Evolutionary conservation across 768 basidiomycete genomes (phyloP).

Genomic region (Russula ochroleuca): DNA sequence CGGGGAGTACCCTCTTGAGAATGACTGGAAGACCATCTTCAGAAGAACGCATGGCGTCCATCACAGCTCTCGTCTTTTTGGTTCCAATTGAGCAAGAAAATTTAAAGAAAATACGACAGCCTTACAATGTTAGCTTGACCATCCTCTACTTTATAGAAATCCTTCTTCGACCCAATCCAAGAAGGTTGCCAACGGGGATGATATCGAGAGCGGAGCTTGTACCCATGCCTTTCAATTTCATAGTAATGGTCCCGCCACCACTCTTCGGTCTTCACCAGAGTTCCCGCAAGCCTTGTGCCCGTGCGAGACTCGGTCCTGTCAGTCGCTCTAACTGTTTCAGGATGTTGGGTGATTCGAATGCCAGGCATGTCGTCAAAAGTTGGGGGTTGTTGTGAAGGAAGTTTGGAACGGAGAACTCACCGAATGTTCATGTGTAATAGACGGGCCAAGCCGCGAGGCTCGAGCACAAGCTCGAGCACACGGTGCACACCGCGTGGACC

Average conservation of each 20-base stretch:
- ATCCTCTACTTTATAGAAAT: constrained; percentile 16
- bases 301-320: too few relatives aligned
- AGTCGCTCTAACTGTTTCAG: too few relatives aligned
- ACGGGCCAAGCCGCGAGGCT: too few relatives aligned
- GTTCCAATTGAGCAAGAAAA: background rate
- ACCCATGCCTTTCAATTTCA: constrained; percentile 9
- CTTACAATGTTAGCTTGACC: constrained; percentile 21
- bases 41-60: constrained; percentile 12
- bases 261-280: constrained; percentile 15
- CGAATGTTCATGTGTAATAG: background rate
- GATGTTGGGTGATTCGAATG: background rate
- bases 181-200: constrained; percentile 17
- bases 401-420: background rate
- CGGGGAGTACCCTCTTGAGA: constrained; percentile 12
- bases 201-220: constrained; percentile 24
- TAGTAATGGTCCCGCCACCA: constrained; percentile 19
- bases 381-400: background rate
- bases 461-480: too few relatives aligned
- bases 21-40: constrained; percentile 17
- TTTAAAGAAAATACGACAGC: background rate
- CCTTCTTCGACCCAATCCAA: constrained; percentile 7
- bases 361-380: background rate
- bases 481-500: too few relatives aligned
- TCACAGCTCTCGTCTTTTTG: constrained; percentile 19
- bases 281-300: constrained; percentile 2